Evolutionary conservation across 495 filamentous ascomycete species (phyloP), one percentile per base, ranked within the genome.

Genomic region (Penicillium longicatenatum): DNA sequence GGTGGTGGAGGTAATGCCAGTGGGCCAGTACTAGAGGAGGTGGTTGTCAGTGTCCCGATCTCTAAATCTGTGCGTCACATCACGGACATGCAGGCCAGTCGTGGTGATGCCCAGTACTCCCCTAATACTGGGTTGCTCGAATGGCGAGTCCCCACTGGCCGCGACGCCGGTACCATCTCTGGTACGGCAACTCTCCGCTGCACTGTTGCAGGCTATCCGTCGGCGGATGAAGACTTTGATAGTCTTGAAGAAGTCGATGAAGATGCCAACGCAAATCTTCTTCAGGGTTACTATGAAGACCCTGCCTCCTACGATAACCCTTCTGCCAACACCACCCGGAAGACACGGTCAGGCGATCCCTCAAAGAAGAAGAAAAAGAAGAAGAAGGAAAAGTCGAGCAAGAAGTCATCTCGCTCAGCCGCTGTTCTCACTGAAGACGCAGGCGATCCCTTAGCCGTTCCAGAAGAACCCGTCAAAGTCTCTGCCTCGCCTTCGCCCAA

Each of bases 41-140:
- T 98, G 9, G 77, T 84, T 1, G 88, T 97, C 35, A 88, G 84
- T 10, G 79, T 98, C 8, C 94, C 94, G 3, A 80, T 98, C 30
- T 91, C 94, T 20, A 76, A 83, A 10, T 81, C 79, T 19, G 92
- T 97, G 45, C 86, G 91, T 52, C 97, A 93, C 66, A 80, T 98
- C n/a, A 83, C 84, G 21, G 92, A 96, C 65, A 84, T 97, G 57
- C 78, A 90, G 55, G 85, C 92, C 31, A 91, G 85, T 66, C 86
- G 85, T 62, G 94, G 94, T 21, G 94, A 99, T 53, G 90, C 91
- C 2, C 82, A 83, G 41, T 97, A 89, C 71, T 84, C 82, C 21
- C 85, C 88, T 8, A 82, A 82, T n/a, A 90, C 86, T 31, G 78
- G 80, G 37, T 69, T 80, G 3, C 78, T 99, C 3, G 90, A 95